Percentiles rank a stretch among this genome's conserved stretches.
These are phyloP conservation scores for Plasmodium gonderi DNA, from an alignment of 169 alveolate genomes.

Conservation along the genomic window DNA sequence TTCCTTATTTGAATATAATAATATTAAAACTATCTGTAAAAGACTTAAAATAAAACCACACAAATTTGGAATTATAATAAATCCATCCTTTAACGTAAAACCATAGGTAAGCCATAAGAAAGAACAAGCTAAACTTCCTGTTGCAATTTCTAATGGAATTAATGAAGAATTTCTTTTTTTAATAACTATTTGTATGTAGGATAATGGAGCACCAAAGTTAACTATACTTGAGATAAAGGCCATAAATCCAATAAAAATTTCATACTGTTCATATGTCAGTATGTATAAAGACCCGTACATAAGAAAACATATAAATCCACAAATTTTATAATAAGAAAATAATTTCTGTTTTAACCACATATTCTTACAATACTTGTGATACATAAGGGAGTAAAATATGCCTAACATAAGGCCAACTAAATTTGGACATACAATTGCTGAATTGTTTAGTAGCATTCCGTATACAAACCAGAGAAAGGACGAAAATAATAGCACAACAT, in stretches of 20 bases:
- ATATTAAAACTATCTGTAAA: constrained; percentile 20
- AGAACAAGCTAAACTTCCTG: constrained; percentile 80
- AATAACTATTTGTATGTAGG: constrained; percentile 78
- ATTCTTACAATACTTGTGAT: constrained; percentile 36
- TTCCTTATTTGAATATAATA: constrained; percentile 47
- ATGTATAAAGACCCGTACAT: constrained; percentile 28
- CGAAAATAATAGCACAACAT: constrained; percentile 78
- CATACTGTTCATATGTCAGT: constrained; percentile 52
- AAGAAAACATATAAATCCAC: constrained; percentile 41
- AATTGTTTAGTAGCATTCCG: constrained; percentile 75
- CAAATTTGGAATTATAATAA: constrained; percentile 81
- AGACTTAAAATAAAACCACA: constrained; percentile 74
- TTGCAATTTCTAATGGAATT: constrained; percentile 81
- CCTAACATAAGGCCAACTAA: constrained; percentile 77
- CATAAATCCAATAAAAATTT: constrained; percentile 34
- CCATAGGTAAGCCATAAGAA: constrained; percentile 84
- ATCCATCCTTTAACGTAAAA: constrained; percentile 80
- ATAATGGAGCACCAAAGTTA: constrained; percentile 77
- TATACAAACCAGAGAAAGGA: constrained; percentile 81
- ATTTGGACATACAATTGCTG: constrained; percentile 77
- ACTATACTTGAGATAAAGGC: constrained; percentile 47
- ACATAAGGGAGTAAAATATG: constrained; percentile 28
- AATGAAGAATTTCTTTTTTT: constrained; percentile 79
- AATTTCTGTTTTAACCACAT: constrained; percentile 37
- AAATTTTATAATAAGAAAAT: constrained; percentile 31